These are phyloP conservation scores for Scutellaria barbata DNA, from an alignment of 257 asterid genomes.

Conservation along the genomic window DNA sequence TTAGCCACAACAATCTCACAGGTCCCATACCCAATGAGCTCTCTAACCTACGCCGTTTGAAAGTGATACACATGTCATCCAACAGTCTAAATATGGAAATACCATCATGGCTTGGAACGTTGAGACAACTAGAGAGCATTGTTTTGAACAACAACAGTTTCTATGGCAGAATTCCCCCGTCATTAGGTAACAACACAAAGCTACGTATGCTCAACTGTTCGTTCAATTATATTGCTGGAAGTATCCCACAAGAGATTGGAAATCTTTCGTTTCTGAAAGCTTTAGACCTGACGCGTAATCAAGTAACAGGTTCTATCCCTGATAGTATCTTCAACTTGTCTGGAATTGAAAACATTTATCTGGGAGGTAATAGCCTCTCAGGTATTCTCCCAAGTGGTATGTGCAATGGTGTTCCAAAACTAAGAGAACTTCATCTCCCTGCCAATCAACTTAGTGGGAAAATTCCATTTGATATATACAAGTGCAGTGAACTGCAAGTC, in stretches of 20 bases:
- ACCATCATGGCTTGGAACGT: constrained; percentile 51
- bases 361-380: constrained; percentile 29
- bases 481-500: no score
- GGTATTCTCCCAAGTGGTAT: constrained; percentile 34
- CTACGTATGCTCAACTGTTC: constrained; percentile 38
- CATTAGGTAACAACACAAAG: constrained; percentile 46
- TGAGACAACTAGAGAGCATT: constrained; percentile 36
- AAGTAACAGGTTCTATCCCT: constrained; percentile 40
- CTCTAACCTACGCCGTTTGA: constrained; percentile 38
- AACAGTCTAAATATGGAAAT: constrained; percentile 47
- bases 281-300: constrained; percentile 39
- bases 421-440: constrained; percentile 19
- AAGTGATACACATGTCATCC: constrained; percentile 38
- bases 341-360: constrained; percentile 21
- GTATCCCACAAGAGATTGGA: constrained; percentile 41
- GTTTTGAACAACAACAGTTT: constrained; percentile 44
- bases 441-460: no score
- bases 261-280: constrained; percentile 35
- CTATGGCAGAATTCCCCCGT: constrained; percentile 49
- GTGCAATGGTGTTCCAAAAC: constrained; percentile 15
- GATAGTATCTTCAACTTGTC: constrained; percentile 37
- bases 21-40: constrained; percentile 50
- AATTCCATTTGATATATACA: no score
- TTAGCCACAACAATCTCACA: constrained; percentile 46
- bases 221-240: constrained; percentile 46